Percentiles rank a stretch among this genome's conserved stretches.
Evolutionary conservation across 1,284 basidiomycete genomes (phyloP).

Genomic region (Ustilago sp.): DNA sequence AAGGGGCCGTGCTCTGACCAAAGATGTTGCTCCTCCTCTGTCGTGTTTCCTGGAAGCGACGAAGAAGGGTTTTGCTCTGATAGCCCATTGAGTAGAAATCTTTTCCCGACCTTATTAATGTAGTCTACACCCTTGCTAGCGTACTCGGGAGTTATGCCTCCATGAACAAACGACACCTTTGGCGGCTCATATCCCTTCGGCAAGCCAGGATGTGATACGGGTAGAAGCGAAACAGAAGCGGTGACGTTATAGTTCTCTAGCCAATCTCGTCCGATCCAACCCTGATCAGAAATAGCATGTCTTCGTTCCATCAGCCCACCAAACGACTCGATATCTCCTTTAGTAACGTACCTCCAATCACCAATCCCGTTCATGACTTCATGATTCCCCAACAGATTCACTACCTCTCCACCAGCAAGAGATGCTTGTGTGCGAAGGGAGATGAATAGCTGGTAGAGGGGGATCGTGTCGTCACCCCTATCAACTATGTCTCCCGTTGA

Average conservation of each 20-base stretch:
- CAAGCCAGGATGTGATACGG: slow-evolving; percentile 11
- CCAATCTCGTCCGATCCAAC: slow-evolving; percentile 67
- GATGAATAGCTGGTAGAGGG: slow-evolving; percentile 61
- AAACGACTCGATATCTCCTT: slow-evolving; percentile 69
- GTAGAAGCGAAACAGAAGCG: slow-evolving; percentile 46
- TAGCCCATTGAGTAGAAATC: slow-evolving; percentile 57
- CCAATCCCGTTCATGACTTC: slow-evolving; percentile 69
- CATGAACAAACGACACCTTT: slow-evolving; percentile 61
- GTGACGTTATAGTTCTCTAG: slow-evolving; percentile 58
- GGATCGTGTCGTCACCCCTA: slow-evolving; percentile 66
- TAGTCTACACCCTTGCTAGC: slow-evolving; percentile 40
- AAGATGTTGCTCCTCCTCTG: slow-evolving; percentile 46
- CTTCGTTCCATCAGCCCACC: slow-evolving; percentile 54
- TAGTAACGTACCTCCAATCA: slow-evolving; percentile 71
- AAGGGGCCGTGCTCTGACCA: slow-evolving; percentile 61
- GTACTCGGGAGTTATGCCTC: slow-evolving; percentile 63
- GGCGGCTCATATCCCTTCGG: slow-evolving; percentile 27
- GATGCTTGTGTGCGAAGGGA: slow-evolving; percentile 52
- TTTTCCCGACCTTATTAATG: slow-evolving; percentile 57
- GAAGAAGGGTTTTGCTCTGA: slow-evolving; percentile 5
- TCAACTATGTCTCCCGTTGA: slow-evolving; percentile 68
- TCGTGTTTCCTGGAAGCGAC: slow-evolving; percentile 44
- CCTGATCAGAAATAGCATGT: slow-evolving; percentile 69
- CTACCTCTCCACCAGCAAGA: slow-evolving; percentile 52
- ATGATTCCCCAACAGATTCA: slow-evolving; percentile 60